A percentile compares a stretch with the other conserved stretches of the same genome.
phyloP scores from a whole-genome alignment of 2,329 filamentous ascomycete genomes.

The Shiraia bambusicola region DNA sequence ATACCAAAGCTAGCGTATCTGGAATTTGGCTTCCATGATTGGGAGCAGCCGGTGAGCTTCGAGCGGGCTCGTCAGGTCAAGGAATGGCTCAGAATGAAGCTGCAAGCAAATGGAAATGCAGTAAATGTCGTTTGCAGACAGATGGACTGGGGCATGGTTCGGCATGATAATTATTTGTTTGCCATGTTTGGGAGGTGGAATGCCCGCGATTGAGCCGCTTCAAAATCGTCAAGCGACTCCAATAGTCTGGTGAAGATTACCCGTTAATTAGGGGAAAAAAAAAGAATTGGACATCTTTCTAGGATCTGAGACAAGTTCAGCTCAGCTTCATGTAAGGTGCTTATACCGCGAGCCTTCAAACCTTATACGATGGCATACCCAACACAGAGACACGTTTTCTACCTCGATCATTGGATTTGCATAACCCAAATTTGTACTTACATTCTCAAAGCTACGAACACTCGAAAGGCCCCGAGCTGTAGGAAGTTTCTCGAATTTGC shows the following conservation, averaged over 20 bases:
- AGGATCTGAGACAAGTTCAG: neutral
- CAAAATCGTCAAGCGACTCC: neutral
- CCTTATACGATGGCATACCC: too few species aligned
- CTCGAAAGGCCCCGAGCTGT: too few species aligned
- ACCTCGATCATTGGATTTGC: too few species aligned
- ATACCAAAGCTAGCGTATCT: constrained; percentile 4
- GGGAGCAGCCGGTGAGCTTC: constrained; percentile 4
- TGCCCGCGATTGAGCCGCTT: neutral
- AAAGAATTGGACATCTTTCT: neutral
- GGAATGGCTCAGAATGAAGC: constrained; percentile 6
- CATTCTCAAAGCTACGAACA: too few species aligned
- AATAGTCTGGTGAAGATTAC: neutral
- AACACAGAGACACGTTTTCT: too few species aligned
- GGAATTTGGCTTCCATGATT: constrained; percentile 11
- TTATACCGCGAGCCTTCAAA: neutral
- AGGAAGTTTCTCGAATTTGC: too few species aligned
- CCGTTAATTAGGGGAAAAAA: neutral
- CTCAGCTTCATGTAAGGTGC: too few species aligned
- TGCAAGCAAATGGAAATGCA: constrained; percentile 1
- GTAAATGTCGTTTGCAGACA: constrained; percentile 8
- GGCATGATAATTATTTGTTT: neutral
- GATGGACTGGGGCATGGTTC: constrained; percentile 1
- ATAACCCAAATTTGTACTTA: too few species aligned
- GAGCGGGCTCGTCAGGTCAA: constrained; percentile 6
- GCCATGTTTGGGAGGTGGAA: neutral